Base-by-base conservation (phyloP, 768 basidiomycete species). In the Tricholoma bakamatsutake region DNA sequence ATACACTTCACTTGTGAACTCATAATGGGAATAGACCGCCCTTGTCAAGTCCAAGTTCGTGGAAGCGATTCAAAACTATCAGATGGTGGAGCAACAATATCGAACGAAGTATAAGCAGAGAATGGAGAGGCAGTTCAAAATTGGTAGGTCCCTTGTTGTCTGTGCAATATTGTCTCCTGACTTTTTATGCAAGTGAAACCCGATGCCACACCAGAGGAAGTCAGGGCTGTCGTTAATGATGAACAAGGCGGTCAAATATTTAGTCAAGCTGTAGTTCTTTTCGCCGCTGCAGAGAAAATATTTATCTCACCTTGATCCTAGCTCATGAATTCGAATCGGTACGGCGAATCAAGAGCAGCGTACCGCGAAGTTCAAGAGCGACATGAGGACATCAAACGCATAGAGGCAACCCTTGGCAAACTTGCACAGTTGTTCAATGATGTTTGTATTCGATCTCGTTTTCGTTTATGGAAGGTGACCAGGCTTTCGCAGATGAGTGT, bases 341-440 rank as follows among this genome's bases (percentile, higher is more conserved):
- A 88, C 63, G 93, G 88, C 52, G 87, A 89, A 66, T 92, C 95
- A 46, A 80, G 88, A 53, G 88, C 88, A 9, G 94, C 95, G 3
- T 97, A 95, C 71, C 84, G 87, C 51, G 96, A 99, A 67, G 96
- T 98, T n/a, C 96, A 98, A 74, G 90, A 88, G 64, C 87, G 96
- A 57, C 94, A 98, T 66, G 90, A 89, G 69, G 95, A 99, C 63
- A 91, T 99, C 70, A 86, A 93, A 71, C 88, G 88, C 65, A 98
- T 99, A 64, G 96, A 98, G 71, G 81, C 82, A 72, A 98, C 95
- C 9, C 75, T 99, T 45, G 86, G 84, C 12, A 93, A 98, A 72
- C 82, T 98, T 45, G 95, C 93, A 9, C 93, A 96, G 65, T 77
- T 99, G 62, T 97, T 98, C 77, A 93, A 93, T 67, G 96, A 99